Evolutionary conservation across 257 asterid genomes (phyloP).

Genomic region (Solanum lycopersicoides): DNA sequence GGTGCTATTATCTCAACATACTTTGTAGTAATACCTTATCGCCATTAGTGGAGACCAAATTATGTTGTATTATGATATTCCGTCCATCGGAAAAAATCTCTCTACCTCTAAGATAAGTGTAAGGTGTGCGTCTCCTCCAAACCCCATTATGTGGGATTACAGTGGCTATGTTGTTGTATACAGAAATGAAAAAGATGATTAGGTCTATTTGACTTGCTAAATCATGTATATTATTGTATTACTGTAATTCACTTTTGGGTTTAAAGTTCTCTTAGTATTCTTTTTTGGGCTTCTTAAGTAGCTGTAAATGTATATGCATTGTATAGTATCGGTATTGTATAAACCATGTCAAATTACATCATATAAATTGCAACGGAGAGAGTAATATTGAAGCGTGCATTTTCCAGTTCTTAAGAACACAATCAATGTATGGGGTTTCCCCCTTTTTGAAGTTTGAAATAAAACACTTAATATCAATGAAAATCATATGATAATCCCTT

Average conservation of each 20-base stretch:
- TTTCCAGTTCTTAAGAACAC: not conserved
- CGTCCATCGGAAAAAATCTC: not conserved
- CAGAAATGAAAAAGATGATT: not conserved
- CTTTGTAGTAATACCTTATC: not conserved
- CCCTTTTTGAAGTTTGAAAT: not conserved
- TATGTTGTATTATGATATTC: not conserved
- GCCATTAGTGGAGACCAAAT: constrained; percentile 8
- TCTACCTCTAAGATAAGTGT: not conserved
- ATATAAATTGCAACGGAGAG: not conserved
- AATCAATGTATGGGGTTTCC: not conserved
- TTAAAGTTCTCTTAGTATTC: not conserved
- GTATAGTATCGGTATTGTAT: not conserved
- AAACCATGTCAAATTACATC: not conserved
- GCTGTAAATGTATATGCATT: not conserved
- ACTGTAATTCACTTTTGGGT: not conserved
- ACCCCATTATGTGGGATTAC: not conserved
- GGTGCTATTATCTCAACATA: not conserved
- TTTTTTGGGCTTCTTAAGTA: not conserved
- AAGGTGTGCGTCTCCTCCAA: not conserved
- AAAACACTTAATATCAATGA: not conserved
- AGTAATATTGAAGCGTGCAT: not conserved
- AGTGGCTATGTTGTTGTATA: not conserved
- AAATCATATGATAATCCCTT: not conserved
- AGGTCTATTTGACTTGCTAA: constrained; percentile 5
- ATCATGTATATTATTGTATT: not conserved